phyloP scores from a whole-genome alignment of 768 basidiomycete genomes.

The Cystofilobasidium ferigula region DNA sequence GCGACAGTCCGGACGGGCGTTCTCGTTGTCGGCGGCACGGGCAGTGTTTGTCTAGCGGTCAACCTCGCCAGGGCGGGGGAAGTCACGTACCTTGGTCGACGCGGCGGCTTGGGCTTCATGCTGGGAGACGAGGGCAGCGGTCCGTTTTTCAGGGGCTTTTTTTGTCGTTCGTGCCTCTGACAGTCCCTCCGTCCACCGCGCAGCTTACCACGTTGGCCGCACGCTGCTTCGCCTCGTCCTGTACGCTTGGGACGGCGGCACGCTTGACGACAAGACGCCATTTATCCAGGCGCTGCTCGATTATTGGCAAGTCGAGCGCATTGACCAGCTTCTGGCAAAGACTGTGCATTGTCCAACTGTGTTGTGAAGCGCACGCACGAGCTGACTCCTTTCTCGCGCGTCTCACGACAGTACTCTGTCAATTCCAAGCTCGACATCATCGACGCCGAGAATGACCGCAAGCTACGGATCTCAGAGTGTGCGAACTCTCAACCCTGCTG shows the following conservation, averaged over 20 bases:
- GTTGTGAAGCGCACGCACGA: not conserved
- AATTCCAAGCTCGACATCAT: not conserved
- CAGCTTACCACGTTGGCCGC: constrained; percentile 21
- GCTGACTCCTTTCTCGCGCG: not conserved
- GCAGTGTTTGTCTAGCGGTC: not conserved
- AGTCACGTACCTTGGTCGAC: constrained; percentile 1
- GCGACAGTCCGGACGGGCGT: not conserved
- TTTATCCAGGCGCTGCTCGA: constrained; percentile 5
- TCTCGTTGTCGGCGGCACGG: constrained; percentile 15
- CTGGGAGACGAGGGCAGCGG: constrained; percentile 21
- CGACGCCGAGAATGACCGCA: constrained; percentile 15
- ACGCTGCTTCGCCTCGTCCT: constrained; percentile 12
- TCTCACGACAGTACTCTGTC: not conserved
- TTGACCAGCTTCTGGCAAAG: constrained; percentile 11
- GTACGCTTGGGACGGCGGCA: constrained; percentile 16
- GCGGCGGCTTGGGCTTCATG: constrained; percentile 19
- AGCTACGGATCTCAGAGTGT: constrained; percentile 13
- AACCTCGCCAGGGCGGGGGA: not conserved
- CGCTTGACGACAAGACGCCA: not conserved
- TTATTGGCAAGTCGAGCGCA: constrained; percentile 8
- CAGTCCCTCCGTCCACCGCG: not conserved
- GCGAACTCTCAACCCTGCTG: not conserved
- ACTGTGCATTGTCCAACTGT: not conserved
- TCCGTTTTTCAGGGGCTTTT: not conserved
- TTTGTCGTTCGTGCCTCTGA: not conserved